Evolutionary conservation across 768 basidiomycete species (phyloP).

Genomic region (Suillus tomentosus): DNA sequence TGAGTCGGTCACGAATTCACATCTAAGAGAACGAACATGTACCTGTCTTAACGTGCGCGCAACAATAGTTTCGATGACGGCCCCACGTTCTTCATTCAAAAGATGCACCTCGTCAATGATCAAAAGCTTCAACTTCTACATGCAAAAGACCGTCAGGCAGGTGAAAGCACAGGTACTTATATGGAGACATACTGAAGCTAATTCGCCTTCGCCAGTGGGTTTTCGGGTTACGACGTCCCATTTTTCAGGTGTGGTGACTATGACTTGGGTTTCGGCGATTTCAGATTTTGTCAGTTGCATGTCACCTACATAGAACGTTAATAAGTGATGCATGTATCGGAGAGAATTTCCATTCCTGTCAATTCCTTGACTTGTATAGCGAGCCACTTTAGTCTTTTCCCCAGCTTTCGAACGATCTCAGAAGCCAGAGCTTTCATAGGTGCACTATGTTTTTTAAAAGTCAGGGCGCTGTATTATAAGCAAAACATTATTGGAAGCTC

Average conservation of each 20-base stretch:
- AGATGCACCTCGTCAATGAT: constrained; percentile 99
- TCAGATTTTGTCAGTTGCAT: constrained; percentile 97
- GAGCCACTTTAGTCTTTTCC: constrained; percentile 89
- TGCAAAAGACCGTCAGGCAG: constrained; percentile 7
- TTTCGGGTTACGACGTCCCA: constrained; percentile 99
- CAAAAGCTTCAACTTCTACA: constrained; percentile 84
- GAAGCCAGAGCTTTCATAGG: constrained; percentile 98
- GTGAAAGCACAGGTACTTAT: not conserved
- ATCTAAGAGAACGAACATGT: constrained; percentile 10
- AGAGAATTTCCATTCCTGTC: constrained; percentile 56
- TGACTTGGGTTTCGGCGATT: constrained; percentile 94
- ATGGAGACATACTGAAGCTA: constrained; percentile 72
- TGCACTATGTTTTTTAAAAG: constrained; percentile 51
- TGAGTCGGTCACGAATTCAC: constrained; percentile 4
- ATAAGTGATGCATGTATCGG: not conserved
- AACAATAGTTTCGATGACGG: constrained; percentile 97
- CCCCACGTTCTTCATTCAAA: constrained; percentile 96
- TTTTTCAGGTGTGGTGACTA: constrained; percentile 98
- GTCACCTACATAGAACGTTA: constrained; percentile 52
- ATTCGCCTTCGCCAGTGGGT: constrained; percentile 93
- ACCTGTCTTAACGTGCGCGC: constrained; percentile 92
- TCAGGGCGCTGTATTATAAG: not conserved
- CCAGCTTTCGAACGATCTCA: constrained; percentile 91
- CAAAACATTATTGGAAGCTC: constrained; percentile 24
- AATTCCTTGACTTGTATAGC: constrained; percentile 85